Evolutionary conservation across 2,329 filamentous ascomycete species (phyloP).

Genomic region (Pseudopyricularia javanii): DNA sequence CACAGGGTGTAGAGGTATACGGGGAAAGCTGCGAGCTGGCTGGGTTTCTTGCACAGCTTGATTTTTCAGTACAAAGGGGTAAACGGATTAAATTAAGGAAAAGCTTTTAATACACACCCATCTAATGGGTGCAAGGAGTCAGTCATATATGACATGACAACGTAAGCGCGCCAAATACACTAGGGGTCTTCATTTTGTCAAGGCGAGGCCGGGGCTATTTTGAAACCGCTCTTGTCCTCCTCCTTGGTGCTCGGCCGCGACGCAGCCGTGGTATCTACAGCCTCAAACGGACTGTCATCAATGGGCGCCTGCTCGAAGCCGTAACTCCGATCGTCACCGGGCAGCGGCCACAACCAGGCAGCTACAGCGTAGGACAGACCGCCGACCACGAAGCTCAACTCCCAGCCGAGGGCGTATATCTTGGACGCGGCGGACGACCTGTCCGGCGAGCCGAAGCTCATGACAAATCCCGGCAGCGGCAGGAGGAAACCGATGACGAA

Average conservation of each 20-base stretch:
- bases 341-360: neutral
- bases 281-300: neutral
- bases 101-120: too few species aligned
- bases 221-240: neutral
- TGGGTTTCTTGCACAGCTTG: too few species aligned
- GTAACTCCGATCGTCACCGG: neutral
- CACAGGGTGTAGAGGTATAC: too few species aligned
- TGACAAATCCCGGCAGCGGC: conserved; percentile 20
- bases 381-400: conserved; percentile 12
- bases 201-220: too few species aligned
- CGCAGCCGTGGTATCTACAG: neutral
- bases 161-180: too few species aligned
- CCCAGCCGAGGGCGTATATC: conserved; percentile 21
- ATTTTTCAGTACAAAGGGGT: too few species aligned
- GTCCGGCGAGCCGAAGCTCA: conserved; percentile 15
- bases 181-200: too few species aligned
- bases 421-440: conserved; percentile 16
- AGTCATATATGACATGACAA: too few species aligned
- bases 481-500: conserved; percentile 19
- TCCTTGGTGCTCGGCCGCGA: neutral
- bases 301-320: neutral
- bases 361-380: neutral
- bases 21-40: too few species aligned
- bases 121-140: too few species aligned
- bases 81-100: too few species aligned